Evolutionary conservation across 2,329 filamentous ascomycete genomes (phyloP).

Genomic region (Leptographium lundbergii): DNA sequence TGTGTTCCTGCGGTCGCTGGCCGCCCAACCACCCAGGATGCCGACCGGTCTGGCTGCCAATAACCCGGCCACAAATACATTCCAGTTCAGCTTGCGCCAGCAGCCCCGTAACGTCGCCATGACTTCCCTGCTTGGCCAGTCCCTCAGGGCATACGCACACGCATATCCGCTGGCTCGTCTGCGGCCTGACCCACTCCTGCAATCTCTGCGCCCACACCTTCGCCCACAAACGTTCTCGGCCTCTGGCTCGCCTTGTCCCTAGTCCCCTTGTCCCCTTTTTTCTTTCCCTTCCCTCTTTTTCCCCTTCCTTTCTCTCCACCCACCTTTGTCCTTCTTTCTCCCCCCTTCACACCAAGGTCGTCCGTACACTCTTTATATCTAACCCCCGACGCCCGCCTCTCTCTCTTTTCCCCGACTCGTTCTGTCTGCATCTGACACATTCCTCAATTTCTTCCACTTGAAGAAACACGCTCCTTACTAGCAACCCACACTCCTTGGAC

Average conservation of each 20-base stretch:
- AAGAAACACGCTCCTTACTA: conserved; percentile 2
- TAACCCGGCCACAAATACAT: background rate
- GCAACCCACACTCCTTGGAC: conserved; percentile 6
- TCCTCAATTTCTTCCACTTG: background rate
- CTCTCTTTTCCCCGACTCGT: background rate
- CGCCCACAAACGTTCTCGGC: background rate
- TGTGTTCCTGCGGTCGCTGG: background rate
- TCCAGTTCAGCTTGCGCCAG: background rate
- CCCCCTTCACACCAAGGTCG: background rate
- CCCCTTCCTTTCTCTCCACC: background rate
- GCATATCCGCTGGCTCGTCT: background rate
- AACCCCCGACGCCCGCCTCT: background rate
- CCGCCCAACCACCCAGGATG: background rate
- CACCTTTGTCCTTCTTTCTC: conserved; percentile 2
- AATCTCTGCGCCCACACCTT: conserved; percentile 7
- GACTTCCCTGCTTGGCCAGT: background rate
- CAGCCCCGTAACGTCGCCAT: background rate
- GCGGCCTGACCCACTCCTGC: conserved; percentile 6
- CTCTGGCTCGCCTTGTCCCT: background rate
- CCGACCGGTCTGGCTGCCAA: background rate
- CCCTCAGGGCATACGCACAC: background rate
- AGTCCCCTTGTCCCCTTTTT: background rate
- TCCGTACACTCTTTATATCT: conserved; percentile 9
- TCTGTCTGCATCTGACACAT: background rate
- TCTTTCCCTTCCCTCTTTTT: background rate